Evolutionary conservation across 2,329 filamentous ascomycete genomes (phyloP), one percentile per base, ranked within the genome.

Genomic region (Penicillium palitans): DNA sequence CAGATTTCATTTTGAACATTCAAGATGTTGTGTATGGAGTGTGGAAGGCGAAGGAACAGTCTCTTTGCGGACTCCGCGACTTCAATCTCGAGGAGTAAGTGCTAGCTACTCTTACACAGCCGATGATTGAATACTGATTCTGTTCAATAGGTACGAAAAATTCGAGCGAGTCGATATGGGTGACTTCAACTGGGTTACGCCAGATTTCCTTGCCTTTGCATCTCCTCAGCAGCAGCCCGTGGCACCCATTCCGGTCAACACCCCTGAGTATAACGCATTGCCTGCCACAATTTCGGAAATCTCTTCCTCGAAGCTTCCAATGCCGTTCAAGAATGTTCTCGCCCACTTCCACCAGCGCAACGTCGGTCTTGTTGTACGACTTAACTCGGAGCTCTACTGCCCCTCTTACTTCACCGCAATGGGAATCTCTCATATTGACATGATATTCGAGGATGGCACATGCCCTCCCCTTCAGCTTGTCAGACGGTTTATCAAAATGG

Each of bases 121-220:
- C 9, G 10, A 27, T 24, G 31, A n/a, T 29, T 15, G 9, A 4
- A 39, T 45, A 39, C 64, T 66, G 29, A 74, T 41, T n/a, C 17
- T 12, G 12, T 15, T 35, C 15, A 37, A n/a, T 58, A 87, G 84
- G 61, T 99, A 99, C 74, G 95, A 99, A 79, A 89, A 86, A 73
- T 99, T 86, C 69, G 95, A 99, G 79, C 86, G 95, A 58, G 95
- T 99, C 21, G 95, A 99, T 74, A 92, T 97, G 81, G 95, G 95
- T 63, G 95, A 99, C 79, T 99, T 99, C 88, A 99, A 99, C 84
- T 99, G 95, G 95, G 85, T 99, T 59, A 96, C 93, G 6, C 93
- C 93, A 9, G 83, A 93, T 71, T 99, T 99, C 79, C 84, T 99
- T 52, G 95, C 95, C 24, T 98, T 99, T 74, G 95, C 95, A 45